A percentile compares a stretch with the other conserved stretches of the same genome.
These are phyloP conservation scores for Komagataella kurtzmanii DNA, from an alignment of 805 yeast species.

Conservation along the genomic window DNA sequence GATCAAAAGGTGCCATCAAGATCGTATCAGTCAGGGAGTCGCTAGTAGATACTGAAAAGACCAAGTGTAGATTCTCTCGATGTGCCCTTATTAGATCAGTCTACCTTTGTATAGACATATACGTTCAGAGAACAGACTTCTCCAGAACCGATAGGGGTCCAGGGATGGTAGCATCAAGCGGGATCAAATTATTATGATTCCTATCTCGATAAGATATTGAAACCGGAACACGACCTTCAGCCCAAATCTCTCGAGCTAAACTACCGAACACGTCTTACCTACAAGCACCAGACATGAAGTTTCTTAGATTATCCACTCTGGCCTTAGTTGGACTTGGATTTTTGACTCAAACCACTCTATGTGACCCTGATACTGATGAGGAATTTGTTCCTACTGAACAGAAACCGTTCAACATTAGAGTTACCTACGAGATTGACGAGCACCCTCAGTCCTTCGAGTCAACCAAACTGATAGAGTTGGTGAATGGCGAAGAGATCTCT, in stretches of 20 bases:
- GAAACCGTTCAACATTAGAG: constrained; percentile 28
- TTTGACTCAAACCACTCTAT: background rate
- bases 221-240: background rate
- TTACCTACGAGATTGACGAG: constrained; percentile 36
- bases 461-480: constrained; percentile 26
- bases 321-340: background rate
- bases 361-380: constrained; percentile 2
- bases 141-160: too few relatives aligned
- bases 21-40: too few relatives aligned
- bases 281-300: background rate
- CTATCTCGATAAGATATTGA: background rate
- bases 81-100: too few relatives aligned
- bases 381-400: constrained; percentile 18
- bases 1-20: too few relatives aligned
- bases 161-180: background rate
- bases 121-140: too few relatives aligned
- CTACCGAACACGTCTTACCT: background rate
- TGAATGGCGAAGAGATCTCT: constrained; percentile 38
- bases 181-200: background rate
- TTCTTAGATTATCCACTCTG: background rate
- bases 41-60: too few relatives aligned
- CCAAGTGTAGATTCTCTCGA: too few relatives aligned
- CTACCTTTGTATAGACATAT: too few relatives aligned
- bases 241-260: background rate
- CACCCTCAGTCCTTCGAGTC: constrained; percentile 21